Base-by-base conservation (phyloP, 257 asterid species). In the Linaria vulgaris region DNA sequence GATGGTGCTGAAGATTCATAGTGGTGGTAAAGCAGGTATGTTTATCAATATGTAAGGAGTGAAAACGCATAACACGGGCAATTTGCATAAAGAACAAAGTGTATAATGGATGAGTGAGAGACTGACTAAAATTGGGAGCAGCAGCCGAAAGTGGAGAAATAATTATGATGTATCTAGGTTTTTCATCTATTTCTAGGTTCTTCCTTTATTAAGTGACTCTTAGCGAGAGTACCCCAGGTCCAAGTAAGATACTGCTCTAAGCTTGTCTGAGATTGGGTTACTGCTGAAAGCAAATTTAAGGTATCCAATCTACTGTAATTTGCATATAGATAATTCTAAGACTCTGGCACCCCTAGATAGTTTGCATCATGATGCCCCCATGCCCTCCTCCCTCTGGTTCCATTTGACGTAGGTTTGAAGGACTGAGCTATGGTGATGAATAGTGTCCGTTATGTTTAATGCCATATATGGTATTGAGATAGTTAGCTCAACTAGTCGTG, bases 381-480 rank as follows among this genome's bases (percentile, higher is more conserved):
- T 3, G 9, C 41, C 34, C 41, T 7, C 41, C 41, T 34, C 41
- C 10, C 41, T 34, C 41, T 34, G 9, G 5, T 7, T 34, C 41
- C 9, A 34, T 34, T 34, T 34, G 10, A 3, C 41, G 9, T 34
- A 34, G 41, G 9, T 34, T 34, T 15, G 52, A 61, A 38, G 54
- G 39, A 15, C 45, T 34, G 11, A 43, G 39, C 57, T 31, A 34
- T 57, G 41, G 41, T 34, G 5, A 34, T 1, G 41, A 1, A 34
- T 34, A 7, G 9, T 11, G 5, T 34, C 6, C 41, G 43, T 20
- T 63, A 17, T 44, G 46, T 9, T 52, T 47, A 25, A 12, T 37
- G 63, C 11, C 20, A 22, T 46, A 47, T 54, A 12, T 37, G 51
- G 16, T 43, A 19, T 43, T 50, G 43, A 57, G 61, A 44, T 45